These are phyloP conservation scores for Ogataea methylovora DNA, from an alignment of 805 yeast genomes.

Conservation along the genomic window DNA sequence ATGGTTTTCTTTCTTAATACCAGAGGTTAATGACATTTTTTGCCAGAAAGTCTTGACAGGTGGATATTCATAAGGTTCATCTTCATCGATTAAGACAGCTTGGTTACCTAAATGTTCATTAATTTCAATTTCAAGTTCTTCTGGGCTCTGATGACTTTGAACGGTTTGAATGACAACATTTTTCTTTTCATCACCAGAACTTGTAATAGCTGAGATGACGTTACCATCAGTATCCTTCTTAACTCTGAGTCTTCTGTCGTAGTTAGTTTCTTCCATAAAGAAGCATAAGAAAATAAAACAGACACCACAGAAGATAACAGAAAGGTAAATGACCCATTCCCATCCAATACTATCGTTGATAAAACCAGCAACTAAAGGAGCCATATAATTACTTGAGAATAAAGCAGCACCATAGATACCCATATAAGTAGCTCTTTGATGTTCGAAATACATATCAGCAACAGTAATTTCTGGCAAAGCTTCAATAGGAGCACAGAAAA, in stretches of 20 bases:
- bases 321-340: conserved; percentile 45
- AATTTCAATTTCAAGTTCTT: conserved; percentile 9
- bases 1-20: conserved; percentile 22
- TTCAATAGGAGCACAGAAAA: conserved; percentile 32
- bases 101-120: conserved; percentile 23
- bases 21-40: conserved; percentile 35
- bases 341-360: conserved; percentile 43
- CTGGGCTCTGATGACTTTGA: conserved; percentile 4
- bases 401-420: conserved; percentile 47
- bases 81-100: conserved; percentile 18
- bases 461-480: conserved; percentile 42
- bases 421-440: conserved; percentile 41
- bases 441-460: conserved; percentile 43
- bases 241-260: conserved; percentile 25
- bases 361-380: conserved; percentile 55
- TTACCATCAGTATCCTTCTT: conserved; percentile 16
- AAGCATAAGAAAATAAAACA: conserved; percentile 32
- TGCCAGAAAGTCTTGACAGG: conserved; percentile 32
- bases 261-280: conserved; percentile 50
- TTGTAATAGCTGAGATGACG: conserved; percentile 14
- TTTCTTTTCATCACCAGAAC: conserved; percentile 8
- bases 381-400: conserved; percentile 45
- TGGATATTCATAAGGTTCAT: conserved; percentile 12
- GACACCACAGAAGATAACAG: conserved; percentile 38
- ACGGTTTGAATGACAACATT: conserved; percentile 6